A percentile compares a stretch with the other conserved stretches of the same genome.
These are phyloP conservation scores for Rhododendron henanense DNA, from an alignment of 148 eudicot genomes.

Conservation along the genomic window DNA sequence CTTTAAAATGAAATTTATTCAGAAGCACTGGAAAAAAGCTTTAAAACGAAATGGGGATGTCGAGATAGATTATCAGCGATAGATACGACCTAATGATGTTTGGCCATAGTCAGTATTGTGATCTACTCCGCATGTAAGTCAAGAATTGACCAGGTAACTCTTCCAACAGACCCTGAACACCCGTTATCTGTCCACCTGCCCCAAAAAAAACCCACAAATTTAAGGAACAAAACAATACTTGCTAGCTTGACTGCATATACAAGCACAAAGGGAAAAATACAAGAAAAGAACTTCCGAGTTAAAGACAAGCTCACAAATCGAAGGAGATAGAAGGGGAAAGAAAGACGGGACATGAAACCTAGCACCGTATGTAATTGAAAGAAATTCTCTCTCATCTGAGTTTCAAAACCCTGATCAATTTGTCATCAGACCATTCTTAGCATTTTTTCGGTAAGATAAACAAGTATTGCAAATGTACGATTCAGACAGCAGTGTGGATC, in stretches of 20 bases:
- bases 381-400: not conserved
- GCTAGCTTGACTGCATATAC: not conserved
- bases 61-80: too few species aligned
- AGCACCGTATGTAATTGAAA: not conserved
- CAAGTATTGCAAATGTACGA: not conserved
- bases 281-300: not conserved
- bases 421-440: not conserved
- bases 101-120: too few species aligned
- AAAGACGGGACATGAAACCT: not conserved
- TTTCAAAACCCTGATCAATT: not conserved
- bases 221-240: not conserved
- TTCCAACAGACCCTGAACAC: conserved; percentile 3
- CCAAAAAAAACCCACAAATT: not conserved
- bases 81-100: too few species aligned
- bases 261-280: too few species aligned
- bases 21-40: too few species aligned
- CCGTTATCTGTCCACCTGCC: not conserved
- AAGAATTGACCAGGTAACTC: conserved; percentile 3
- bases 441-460: too few species aligned
- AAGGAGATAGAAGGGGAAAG: not conserved
- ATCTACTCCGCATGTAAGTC: conserved; percentile 5
- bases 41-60: too few species aligned
- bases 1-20: too few species aligned
- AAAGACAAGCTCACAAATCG: not conserved
- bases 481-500: not conserved